Evolutionary conservation across 495 filamentous ascomycete genomes (phyloP), one percentile per base, ranked within the genome.

Genomic region (Rusavskia elegans): DNA sequence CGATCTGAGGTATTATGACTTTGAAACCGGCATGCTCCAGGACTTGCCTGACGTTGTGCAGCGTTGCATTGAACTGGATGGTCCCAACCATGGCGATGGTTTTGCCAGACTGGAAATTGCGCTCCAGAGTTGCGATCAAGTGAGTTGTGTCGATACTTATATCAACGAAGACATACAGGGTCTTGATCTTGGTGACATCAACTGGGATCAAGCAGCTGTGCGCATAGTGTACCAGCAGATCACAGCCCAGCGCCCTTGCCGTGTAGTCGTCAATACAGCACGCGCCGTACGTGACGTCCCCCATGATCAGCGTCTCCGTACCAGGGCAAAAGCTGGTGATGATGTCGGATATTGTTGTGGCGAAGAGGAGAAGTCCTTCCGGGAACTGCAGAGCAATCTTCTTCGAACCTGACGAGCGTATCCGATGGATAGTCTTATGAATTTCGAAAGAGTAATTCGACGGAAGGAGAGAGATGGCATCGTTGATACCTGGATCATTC

Each of bases 181-280:
- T 95, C 63, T 89, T 88, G 61, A 99, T 95, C 61, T 83, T 83
- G 19, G 92, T 99, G 10, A 95, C 84, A 60, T 92, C 88, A 0
- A 97, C 88, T 0, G 92, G 93, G 57, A 99, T 94, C 13, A 99
- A 74, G 59, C 92, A 99, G 64, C 82, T 88, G 65, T 99, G 92
- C 0, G 92, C 92, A 62, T 99, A 99, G 66, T 99, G 92, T 1
- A 99, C 87, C 5, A 99, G 74, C 3, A 99, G 69, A 63, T 99
- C 92, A 60, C 92, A 99, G 1, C 86, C 93, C 25, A 99, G 75
- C 0, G 92, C 92, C 19, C 92, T 78, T 0, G 92, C 92, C 0
- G 92, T 97, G 68, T 90, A 99, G 69, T 99, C 92, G 63, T 99
- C 92, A 55, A 99, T 96, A 62, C 92, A 99, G 71, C 92, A 99